Base-by-base conservation (phyloP, 1,284 basidiomycete species). In the Microbotryum violaceum region DNA sequence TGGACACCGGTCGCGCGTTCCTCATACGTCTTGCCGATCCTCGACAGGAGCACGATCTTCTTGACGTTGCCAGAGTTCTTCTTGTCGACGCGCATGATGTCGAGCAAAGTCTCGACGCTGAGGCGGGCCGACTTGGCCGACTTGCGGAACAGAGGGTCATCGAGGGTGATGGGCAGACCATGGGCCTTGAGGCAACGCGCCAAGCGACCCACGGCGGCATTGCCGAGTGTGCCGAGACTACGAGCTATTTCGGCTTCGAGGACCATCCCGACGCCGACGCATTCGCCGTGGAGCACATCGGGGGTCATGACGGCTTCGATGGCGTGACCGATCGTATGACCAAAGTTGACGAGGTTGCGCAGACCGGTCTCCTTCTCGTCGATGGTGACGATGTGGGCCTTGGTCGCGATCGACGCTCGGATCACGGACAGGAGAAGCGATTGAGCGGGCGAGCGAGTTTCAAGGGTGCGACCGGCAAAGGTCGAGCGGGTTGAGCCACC, bases 281-380 rank as follows among this genome's bases (percentile, higher is more conserved):
- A 96, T 76, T 97, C 92, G 54, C 92, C 92, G 72, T 97, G 92
- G 10, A 97, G 83, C 66, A 94, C 87, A 20, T 85, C 82, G 14
- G 92, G 92, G 0, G 92, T 93, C 54, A 97, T 78, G 37, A 96
- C 84, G 9, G 91, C 92, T 77, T 97, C 92, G 72, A 96, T 91
- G 18, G 92, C 92, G 77, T 97, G 92, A 0, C 92, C 92, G 71
- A 97, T 92, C 45, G 88, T 90, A 76, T 97, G 93, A 1, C 92
- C 93, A 73, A 96, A 97, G 78, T 97, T 97, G 79, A 97, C 92
- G 54, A 97, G 85, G 78, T 96, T 96, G 66, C 92, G 88, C 47
- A 97, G 82, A 48, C 93, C 89, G 0, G 91, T 91, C 78, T 97
- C 93, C 72, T 87, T 89, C 77, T 92, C 90, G 78, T 97, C 92